These are phyloP conservation scores for Mycosphaerella arachidis DNA, from an alignment of 2,329 filamentous ascomycete species.

Conservation along the genomic window DNA sequence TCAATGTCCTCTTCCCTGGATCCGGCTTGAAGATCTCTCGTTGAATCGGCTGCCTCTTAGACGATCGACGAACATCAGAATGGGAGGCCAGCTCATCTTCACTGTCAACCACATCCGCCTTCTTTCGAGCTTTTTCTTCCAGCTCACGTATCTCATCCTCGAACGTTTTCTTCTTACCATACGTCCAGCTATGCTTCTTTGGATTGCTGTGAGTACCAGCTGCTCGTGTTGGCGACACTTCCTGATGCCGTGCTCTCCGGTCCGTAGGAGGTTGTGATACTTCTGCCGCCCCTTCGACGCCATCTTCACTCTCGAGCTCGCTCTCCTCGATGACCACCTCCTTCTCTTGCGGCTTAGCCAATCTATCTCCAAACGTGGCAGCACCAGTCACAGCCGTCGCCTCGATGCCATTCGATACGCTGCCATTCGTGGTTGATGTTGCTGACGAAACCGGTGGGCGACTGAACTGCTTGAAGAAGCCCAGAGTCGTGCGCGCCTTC, in stretches of 20 bases:
- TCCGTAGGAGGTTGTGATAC: background rate
- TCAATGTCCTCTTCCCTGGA: background rate
- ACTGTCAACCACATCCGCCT: slow-evolving; percentile 18
- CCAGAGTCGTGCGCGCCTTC: slow-evolving; percentile 9
- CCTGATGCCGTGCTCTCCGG: background rate
- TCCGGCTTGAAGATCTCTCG: background rate
- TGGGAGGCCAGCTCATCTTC: slow-evolving; percentile 16
- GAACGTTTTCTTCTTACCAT: slow-evolving; percentile 28
- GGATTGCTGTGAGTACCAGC: background rate
- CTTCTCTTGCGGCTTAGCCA: background rate
- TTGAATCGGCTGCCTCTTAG: background rate
- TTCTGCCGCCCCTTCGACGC: background rate
- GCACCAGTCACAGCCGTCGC: background rate
- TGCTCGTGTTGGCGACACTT: background rate
- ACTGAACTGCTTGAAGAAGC: slow-evolving; percentile 30
- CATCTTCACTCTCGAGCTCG: background rate
- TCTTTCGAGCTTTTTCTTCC: slow-evolving; percentile 22
- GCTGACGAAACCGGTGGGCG: background rate
- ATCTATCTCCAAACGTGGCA: background rate
- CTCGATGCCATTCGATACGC: background rate
- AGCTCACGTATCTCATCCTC: slow-evolving; percentile 33
- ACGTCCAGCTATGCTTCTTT: slow-evolving; percentile 1
- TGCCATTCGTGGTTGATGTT: background rate
- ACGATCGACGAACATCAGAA: slow-evolving; percentile 4
- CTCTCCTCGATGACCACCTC: background rate